Evolutionary conservation across 225 moss, liverwort and hornwort genomes (phyloP).

Genomic region (Climacium dendroides): DNA sequence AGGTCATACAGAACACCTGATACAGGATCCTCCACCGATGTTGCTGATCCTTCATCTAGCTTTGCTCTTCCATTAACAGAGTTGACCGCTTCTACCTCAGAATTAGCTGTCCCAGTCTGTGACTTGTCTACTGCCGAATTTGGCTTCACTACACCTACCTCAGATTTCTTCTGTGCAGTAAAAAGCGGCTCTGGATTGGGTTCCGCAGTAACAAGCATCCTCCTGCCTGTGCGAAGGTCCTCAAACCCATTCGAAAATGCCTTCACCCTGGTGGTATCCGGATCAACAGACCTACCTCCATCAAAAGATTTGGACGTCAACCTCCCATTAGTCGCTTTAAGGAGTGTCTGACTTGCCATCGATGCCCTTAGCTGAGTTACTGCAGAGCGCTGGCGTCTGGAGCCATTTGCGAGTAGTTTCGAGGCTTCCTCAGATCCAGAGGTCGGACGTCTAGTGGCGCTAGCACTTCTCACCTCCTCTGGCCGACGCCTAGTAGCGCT

Average conservation of each 20-base stretch:
- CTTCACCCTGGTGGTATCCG: conserved; percentile 41
- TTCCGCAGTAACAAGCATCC: conserved; percentile 22
- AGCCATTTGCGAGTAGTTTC: conserved; percentile 82
- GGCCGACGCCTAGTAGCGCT: conserved; percentile 66
- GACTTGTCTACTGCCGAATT: conserved; percentile 12
- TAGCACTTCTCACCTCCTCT: conserved; percentile 68
- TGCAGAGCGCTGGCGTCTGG: conserved; percentile 78
- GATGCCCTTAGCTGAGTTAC: conserved; percentile 80
- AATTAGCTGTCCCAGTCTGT: neutral
- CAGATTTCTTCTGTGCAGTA: conserved; percentile 34
- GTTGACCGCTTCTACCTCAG: conserved; percentile 13
- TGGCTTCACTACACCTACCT: conserved; percentile 5
- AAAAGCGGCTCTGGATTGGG: conserved; percentile 24
- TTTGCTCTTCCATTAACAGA: conserved; percentile 1
- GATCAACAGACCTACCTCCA: conserved; percentile 72
- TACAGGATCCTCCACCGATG: conserved; percentile 49
- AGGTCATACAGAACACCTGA: conserved; percentile 85
- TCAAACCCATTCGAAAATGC: conserved; percentile 75
- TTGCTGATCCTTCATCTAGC: neutral
- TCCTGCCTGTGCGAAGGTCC: conserved; percentile 62
- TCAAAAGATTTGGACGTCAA: conserved; percentile 94
- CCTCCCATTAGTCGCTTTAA: conserved; percentile 67
- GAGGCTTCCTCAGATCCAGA: conserved; percentile 91
- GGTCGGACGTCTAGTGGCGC: conserved; percentile 56
- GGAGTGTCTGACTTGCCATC: conserved; percentile 60